Conservation (phyloP, 352 stramenopile species). For the Phytopythium boreale region DNA sequence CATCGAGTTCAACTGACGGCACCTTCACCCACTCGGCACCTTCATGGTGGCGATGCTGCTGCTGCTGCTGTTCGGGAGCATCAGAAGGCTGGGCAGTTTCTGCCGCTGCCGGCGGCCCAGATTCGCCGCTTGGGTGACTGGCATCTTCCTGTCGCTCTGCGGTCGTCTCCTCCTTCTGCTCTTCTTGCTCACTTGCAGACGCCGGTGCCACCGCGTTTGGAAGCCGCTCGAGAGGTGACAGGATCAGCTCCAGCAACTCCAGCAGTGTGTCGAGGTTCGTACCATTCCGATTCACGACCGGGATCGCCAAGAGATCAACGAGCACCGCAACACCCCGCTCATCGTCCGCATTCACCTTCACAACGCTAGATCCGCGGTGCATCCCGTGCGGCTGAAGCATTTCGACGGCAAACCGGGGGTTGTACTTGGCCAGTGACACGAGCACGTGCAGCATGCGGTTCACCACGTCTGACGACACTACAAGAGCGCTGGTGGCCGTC, state of each 20-base stretch:
- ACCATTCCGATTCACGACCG: conserved; percentile 85
- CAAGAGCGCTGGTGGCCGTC: conserved; percentile 10
- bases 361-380: conserved; percentile 19
- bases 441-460: conserved; percentile 88
- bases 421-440: conserved; percentile 89
- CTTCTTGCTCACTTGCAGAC: conserved; percentile 25
- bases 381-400: conserved; percentile 75
- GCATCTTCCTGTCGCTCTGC: not conserved
- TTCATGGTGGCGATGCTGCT: conserved; percentile 10
- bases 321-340: conserved; percentile 63
- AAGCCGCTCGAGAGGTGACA: conserved; percentile 86
- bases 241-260: conserved; percentile 87
- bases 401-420: conserved; percentile 87
- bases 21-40: conserved; percentile 67
- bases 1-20: conserved; percentile 53
- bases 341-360: not conserved
- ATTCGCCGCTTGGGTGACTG: not conserved
- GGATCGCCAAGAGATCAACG: conserved; percentile 86
- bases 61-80: not conserved
- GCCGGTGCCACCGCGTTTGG: conserved; percentile 23
- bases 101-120: not conserved
- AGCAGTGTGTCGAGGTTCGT: conserved; percentile 93
- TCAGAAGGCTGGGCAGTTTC: conserved; percentile 1
- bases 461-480: conserved; percentile 84
- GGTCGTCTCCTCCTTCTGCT: conserved; percentile 38